These are phyloP conservation scores for Talaromyces verruculosus DNA, from an alignment of 2,329 filamentous ascomycete species.

Conservation along the genomic window DNA sequence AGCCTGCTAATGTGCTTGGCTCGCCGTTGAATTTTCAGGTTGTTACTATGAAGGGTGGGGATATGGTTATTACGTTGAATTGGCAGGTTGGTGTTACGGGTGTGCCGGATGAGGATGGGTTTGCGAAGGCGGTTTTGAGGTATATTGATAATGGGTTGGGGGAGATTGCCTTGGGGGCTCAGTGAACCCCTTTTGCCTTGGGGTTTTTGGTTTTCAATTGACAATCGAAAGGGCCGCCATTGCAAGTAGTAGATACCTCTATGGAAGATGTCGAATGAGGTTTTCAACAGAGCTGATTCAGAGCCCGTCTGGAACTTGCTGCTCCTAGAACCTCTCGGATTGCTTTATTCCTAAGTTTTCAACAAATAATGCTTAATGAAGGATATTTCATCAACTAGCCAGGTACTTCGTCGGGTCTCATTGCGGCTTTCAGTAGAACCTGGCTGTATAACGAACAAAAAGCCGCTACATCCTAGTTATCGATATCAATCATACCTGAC, in stretches of 20 bases:
- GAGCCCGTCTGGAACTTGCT: too few species aligned
- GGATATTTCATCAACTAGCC: too few species aligned
- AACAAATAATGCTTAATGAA: too few species aligned
- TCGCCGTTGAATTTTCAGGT: conserved; percentile 45
- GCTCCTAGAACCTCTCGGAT: too few species aligned
- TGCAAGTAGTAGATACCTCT: neutral
- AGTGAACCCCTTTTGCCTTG: neutral
- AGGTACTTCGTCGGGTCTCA: too few species aligned
- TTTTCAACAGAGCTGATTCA: too few species aligned
- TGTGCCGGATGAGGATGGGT: conserved; percentile 32
- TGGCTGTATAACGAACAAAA: too few species aligned
- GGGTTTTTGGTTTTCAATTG: neutral
- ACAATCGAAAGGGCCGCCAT: neutral
- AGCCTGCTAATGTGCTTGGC: conserved; percentile 44
- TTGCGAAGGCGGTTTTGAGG: neutral
- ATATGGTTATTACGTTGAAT: conserved; percentile 40
- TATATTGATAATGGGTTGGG: neutral
- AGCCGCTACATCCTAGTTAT: too few species aligned
- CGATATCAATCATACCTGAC: too few species aligned
- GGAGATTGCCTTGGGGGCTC: neutral
- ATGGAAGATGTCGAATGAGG: neutral
- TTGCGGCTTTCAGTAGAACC: too few species aligned
- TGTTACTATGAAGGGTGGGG: conserved; percentile 42
- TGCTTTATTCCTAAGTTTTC: too few species aligned
- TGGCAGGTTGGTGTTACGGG: conserved; percentile 49